Evolutionary conservation across 2,329 filamentous ascomycete genomes (phyloP).

Genomic region (Fusarium illudens): DNA sequence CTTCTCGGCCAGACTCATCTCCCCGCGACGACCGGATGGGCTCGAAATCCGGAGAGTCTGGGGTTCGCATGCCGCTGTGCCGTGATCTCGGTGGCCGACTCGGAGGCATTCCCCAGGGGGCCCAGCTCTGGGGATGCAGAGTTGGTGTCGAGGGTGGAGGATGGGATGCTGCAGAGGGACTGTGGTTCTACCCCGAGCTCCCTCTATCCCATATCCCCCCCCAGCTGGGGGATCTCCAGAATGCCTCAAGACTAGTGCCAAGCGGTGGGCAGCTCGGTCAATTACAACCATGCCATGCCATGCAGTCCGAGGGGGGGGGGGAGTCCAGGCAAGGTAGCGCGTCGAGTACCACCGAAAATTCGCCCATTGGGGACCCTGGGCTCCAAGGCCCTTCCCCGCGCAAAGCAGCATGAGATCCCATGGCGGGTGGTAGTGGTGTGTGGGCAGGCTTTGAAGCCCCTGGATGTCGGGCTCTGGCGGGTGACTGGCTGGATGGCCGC

Average conservation of each 20-base stretch:
- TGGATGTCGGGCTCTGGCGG: not conserved
- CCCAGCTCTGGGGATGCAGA: constrained; percentile 17
- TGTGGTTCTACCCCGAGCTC: constrained; percentile 4
- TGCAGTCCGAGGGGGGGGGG: constrained; percentile 35
- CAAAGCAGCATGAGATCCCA: not conserved
- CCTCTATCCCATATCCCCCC: not conserved
- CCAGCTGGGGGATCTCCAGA: not conserved
- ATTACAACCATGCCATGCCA: constrained; percentile 40
- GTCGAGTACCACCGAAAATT: constrained; percentile 48
- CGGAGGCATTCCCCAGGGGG: constrained; percentile 31
- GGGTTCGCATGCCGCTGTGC: constrained; percentile 23
- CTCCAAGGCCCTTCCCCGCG: constrained; percentile 30
- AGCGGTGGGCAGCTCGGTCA: constrained; percentile 39
- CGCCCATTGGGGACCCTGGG: constrained; percentile 39
- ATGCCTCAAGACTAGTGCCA: not conserved
- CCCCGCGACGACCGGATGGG: constrained; percentile 12
- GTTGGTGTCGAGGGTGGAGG: not conserved
- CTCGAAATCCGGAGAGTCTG: constrained; percentile 31
- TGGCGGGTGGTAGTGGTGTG: constrained; percentile 2
- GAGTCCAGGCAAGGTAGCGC: constrained; percentile 38
- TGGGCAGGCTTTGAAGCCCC: not conserved
- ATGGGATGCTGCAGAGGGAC: constrained; percentile 3
- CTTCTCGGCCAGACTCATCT: constrained; percentile 22
- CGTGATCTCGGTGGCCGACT: constrained; percentile 35
- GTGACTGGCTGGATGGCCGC: constrained; percentile 3